Evolutionary conservation across 805 yeast species (phyloP).

Genomic region (Hanseniaspora lachancei): DNA sequence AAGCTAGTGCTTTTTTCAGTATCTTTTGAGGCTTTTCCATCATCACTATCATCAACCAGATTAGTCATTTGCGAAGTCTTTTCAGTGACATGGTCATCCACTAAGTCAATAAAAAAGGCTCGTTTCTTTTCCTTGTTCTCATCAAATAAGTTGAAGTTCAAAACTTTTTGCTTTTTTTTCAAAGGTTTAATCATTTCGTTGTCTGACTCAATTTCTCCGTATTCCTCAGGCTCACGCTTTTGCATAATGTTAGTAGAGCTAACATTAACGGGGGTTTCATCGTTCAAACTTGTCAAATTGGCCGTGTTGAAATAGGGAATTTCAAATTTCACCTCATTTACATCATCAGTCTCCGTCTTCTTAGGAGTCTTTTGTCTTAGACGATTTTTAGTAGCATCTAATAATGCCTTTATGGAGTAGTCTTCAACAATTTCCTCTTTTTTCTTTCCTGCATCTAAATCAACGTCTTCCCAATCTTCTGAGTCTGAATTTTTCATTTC

Average conservation of each 20-base stretch:
- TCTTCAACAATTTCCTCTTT: slow-evolving; percentile 22
- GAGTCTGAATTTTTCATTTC: slow-evolving; percentile 29
- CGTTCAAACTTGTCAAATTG: neutral
- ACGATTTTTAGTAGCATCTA: slow-evolving; percentile 16
- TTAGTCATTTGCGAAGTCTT: neutral
- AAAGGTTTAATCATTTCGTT: neutral
- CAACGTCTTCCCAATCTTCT: slow-evolving; percentile 62
- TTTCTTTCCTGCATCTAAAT: slow-evolving; percentile 19
- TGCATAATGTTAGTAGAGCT: neutral
- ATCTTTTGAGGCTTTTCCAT: neutral
- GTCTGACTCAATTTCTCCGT: neutral
- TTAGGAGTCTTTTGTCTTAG: slow-evolving; percentile 1
- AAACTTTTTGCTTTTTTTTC: neutral
- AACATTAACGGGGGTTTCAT: neutral
- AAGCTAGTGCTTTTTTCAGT: neutral
- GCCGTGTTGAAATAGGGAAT: neutral
- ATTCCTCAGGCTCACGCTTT: neutral
- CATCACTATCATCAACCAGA: neutral
- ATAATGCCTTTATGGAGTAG: slow-evolving; percentile 32
- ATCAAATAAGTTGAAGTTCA: neutral
- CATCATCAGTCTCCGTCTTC: neutral
- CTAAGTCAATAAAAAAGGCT: neutral
- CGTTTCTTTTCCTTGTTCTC: neutral
- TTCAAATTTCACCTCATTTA: neutral
- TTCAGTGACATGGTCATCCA: neutral